Conservation (phyloP, 495 filamentous ascomycete species). For the Penicillium angulare region DNA sequence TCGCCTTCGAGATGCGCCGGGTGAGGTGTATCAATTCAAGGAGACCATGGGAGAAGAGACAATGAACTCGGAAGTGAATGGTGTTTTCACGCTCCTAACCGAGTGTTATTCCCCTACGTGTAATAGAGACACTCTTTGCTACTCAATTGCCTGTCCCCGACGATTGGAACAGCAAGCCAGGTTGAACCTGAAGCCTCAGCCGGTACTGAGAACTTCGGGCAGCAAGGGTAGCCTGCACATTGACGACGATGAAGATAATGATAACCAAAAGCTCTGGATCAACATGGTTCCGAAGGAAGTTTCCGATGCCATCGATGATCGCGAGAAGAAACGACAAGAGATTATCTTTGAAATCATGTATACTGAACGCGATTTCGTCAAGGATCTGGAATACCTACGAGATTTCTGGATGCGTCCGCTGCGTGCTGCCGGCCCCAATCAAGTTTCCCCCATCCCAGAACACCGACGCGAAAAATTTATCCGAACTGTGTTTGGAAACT, state of each 20-base stretch:
- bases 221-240: conserved; percentile 75
- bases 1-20: conserved; percentile 81
- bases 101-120: conserved; percentile 99
- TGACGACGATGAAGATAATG: conserved; percentile 75
- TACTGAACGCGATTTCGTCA: conserved; percentile 98
- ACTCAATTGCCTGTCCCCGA: conserved; percentile 96
- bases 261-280: conserved; percentile 99
- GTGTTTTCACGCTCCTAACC: conserved; percentile 91
- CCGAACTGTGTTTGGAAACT: conserved; percentile 91
- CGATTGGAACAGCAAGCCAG: conserved; percentile 92
- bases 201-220: conserved; percentile 79
- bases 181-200: conserved; percentile 86
- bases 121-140: conserved; percentile 90
- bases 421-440: conserved; percentile 61
- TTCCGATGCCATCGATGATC: conserved; percentile 81
- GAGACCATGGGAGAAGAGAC: conserved; percentile 88
- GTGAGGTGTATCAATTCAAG: conserved; percentile 94
- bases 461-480: conserved; percentile 87
- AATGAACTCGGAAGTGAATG: conserved; percentile 80
- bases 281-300: conserved; percentile 96
- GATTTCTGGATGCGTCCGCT: conserved; percentile 99
- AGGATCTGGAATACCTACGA: conserved; percentile 94
- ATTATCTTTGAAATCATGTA: conserved; percentile 99
- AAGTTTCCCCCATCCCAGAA: conserved; percentile 82
- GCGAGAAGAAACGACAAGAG: conserved; percentile 96